Evolutionary conservation across 495 filamentous ascomycete species (phyloP).

Genomic region (Annulohypoxylon maeteangense): DNA sequence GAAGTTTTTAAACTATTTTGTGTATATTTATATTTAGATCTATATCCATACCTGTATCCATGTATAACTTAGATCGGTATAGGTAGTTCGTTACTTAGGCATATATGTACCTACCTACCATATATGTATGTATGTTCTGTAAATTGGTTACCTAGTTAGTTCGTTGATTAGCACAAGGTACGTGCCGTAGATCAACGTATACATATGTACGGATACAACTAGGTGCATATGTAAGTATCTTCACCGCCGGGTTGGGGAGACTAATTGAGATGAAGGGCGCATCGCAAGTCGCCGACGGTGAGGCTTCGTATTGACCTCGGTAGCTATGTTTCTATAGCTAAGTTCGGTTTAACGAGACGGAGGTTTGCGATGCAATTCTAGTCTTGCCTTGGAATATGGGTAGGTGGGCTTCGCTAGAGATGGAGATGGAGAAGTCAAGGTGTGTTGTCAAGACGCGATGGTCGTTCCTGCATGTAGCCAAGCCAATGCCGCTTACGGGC

Average conservation of each 20-base stretch:
- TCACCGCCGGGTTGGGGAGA: background rate
- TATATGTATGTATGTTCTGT: no score
- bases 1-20: background rate
- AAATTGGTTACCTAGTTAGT: background rate
- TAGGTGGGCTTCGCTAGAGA: background rate
- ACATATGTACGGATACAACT: background rate
- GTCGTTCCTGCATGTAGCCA: background rate
- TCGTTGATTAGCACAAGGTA: background rate
- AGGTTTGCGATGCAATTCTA: background rate
- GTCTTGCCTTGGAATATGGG: background rate
- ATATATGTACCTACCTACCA: no score
- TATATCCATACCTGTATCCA: background rate
- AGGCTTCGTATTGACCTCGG: background rate
- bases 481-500: background rate
- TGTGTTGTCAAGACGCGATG: background rate
- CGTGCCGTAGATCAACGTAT: background rate
- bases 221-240: background rate
- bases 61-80: background rate
- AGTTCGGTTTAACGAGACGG: background rate
- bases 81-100: background rate
- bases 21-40: background rate
- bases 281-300: background rate
- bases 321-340: background rate
- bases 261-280: background rate
- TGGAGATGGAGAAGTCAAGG: background rate